Evolutionary conservation across 768 basidiomycete species (phyloP).

Genomic region (Dacryopinax spathularia): DNA sequence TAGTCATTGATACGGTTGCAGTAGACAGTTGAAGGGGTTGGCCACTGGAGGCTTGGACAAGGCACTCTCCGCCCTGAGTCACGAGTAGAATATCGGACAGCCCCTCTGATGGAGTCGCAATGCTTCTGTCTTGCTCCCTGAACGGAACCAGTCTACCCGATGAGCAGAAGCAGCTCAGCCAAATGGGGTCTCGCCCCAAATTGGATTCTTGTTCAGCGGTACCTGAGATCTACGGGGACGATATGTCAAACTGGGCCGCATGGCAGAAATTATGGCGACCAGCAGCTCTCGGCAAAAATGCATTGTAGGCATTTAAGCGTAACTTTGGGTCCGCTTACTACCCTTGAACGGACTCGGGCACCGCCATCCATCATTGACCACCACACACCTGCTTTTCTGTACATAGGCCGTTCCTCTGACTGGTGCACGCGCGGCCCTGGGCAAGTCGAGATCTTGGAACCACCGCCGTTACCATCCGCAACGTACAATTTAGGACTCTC

Average conservation of each 20-base stretch:
- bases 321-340: background rate
- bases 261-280: background rate
- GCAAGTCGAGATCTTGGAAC: background rate
- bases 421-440: background rate
- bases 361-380: background rate
- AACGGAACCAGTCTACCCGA: constrained; percentile 1
- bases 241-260: background rate
- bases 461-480: background rate
- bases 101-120: background rate
- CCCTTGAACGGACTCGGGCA: background rate
- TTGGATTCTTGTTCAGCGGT: background rate
- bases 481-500: background rate
- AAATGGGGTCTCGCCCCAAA: constrained; percentile 1
- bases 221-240: background rate
- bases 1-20: background rate
- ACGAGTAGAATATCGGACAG: background rate
- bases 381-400: background rate
- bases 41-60: background rate
- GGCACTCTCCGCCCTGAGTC: background rate
- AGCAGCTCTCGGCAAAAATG: background rate
- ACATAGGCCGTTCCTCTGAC: background rate
- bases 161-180: background rate
- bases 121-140: constrained; percentile 2
- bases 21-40: background rate
- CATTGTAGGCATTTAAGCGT: background rate